Evolutionary conservation across 2,329 filamentous ascomycete species (phyloP).

Genomic region (Talaromyces sp.): DNA sequence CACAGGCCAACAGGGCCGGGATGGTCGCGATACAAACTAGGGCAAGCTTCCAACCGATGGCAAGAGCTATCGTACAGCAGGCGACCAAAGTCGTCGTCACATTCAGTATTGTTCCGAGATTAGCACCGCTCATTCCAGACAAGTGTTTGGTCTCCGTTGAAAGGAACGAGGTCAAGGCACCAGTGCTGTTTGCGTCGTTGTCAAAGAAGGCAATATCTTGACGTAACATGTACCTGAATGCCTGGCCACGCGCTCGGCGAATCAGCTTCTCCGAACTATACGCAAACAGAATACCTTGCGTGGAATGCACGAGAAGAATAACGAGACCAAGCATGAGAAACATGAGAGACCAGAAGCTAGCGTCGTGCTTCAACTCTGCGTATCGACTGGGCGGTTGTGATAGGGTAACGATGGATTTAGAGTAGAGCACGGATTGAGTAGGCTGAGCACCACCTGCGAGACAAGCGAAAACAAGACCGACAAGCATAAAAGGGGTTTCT

Average conservation of each 20-base stretch:
- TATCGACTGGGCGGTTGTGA: conserved; percentile 52
- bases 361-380: conserved; percentile 58
- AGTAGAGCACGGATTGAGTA: conserved; percentile 73
- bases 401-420: conserved; percentile 75
- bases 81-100: conserved; percentile 73
- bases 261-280: conserved; percentile 82
- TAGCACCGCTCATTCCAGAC: conserved; percentile 79
- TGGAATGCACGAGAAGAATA: conserved; percentile 62
- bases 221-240: conserved; percentile 81
- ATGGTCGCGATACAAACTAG: conserved; percentile 76
- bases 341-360: conserved; percentile 85
- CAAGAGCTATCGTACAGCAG: conserved; percentile 64
- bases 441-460: conserved; percentile 80
- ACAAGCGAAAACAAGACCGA: conserved; percentile 67
- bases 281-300: conserved; percentile 71
- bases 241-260: conserved; percentile 71
- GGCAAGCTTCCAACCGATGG: conserved; percentile 81
- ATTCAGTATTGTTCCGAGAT: conserved; percentile 78
- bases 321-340: conserved; percentile 77
- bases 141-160: conserved; percentile 86
- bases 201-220: conserved; percentile 95
- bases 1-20: conserved; percentile 70
- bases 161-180: conserved; percentile 80
- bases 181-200: conserved; percentile 78
- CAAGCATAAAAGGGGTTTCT: conserved; percentile 66